Conservation (phyloP, 2,329 filamentous ascomycete species). For the Curvularia spicifera region DNA sequence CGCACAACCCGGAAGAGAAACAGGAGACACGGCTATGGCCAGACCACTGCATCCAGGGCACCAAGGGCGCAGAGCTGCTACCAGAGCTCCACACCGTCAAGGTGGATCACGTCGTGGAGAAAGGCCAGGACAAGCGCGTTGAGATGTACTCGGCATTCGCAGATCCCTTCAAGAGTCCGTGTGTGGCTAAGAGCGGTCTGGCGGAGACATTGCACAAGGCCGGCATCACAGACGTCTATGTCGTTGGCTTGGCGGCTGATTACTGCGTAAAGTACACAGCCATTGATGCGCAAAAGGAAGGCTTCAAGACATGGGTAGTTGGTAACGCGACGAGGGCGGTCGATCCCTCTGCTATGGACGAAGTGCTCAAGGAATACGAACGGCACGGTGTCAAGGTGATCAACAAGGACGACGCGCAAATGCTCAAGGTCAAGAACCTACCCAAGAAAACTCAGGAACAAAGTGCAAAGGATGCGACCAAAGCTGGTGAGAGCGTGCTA, state of each 20-base stretch:
- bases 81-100: constrained; percentile 68
- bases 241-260: constrained; percentile 85
- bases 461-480: background rate
- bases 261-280: constrained; percentile 88
- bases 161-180: constrained; percentile 72
- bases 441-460: constrained; percentile 11
- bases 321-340: constrained; percentile 81
- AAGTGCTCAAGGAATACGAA: constrained; percentile 61
- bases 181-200: constrained; percentile 67
- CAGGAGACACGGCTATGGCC: constrained; percentile 83
- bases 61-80: constrained; percentile 74
- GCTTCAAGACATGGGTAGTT: constrained; percentile 78
- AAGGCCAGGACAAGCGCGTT: constrained; percentile 74
- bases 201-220: constrained; percentile 61
- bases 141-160: constrained; percentile 97
- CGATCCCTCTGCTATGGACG: constrained; percentile 64
- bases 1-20: constrained; percentile 65
- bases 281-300: constrained; percentile 74
- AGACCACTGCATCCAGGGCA: constrained; percentile 81
- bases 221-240: constrained; percentile 77
- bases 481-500: constrained; percentile 9
- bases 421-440: constrained; percentile 56
- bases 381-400: constrained; percentile 69
- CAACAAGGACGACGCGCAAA: constrained; percentile 61
- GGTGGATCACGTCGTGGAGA: constrained; percentile 74